These are phyloP conservation scores for Laguncularia racemosa DNA, from an alignment of 345 rosid genomes.

Conservation along the genomic window DNA sequence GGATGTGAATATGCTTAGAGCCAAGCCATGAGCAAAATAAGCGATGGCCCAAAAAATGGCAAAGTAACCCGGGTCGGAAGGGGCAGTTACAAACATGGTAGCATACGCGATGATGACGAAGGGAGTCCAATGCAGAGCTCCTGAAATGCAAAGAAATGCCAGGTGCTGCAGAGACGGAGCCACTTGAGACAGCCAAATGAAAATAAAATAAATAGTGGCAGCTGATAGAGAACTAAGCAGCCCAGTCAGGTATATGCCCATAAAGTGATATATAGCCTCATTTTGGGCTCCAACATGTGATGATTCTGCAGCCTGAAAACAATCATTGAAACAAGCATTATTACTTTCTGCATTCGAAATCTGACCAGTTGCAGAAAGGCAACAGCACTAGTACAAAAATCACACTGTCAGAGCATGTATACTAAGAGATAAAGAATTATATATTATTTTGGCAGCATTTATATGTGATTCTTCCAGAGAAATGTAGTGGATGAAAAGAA, in stretches of 20 bases:
- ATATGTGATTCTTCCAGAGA: no score
- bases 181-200: slow-evolving; percentile 24
- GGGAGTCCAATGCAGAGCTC: slow-evolving; percentile 62
- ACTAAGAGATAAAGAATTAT: no score
- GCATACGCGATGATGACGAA: slow-evolving; percentile 36
- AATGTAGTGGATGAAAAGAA: no score
- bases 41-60: slow-evolving; percentile 25
- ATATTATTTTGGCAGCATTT: no score
- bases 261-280: slow-evolving; percentile 27
- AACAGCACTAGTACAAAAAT: background rate
- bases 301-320: slow-evolving; percentile 2
- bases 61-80: slow-evolving; percentile 24
- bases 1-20: slow-evolving; percentile 45
- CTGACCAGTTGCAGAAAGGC: slow-evolving; percentile 1
- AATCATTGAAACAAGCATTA: no score
- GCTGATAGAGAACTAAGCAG: slow-evolving; percentile 51
- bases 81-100: slow-evolving; percentile 24
- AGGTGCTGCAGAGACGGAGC: slow-evolving; percentile 33
- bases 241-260: slow-evolving; percentile 49
- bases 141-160: slow-evolving; percentile 39
- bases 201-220: slow-evolving; percentile 33
- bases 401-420: no score
- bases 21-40: slow-evolving; percentile 43
- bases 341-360: no score
- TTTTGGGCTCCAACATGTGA: slow-evolving; percentile 1